These are phyloP conservation scores for Asterophora lycoperdoides DNA, from an alignment of 768 basidiomycete species.

Conservation along the genomic window DNA sequence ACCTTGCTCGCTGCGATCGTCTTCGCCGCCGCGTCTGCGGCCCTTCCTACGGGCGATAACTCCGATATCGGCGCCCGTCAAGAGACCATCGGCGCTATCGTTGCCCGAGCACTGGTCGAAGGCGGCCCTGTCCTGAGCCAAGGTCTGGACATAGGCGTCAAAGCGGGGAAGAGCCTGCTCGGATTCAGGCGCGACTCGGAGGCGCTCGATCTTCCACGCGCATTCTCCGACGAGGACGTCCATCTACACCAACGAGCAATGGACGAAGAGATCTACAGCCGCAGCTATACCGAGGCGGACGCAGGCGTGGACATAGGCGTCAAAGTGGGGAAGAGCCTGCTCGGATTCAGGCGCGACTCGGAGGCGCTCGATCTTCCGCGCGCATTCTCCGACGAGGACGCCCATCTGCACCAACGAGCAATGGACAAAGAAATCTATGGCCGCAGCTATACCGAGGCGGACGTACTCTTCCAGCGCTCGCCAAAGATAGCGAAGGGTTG, in stretches of 20 bases:
- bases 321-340: neutral
- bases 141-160: neutral
- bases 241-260: neutral
- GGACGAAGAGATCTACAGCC: neutral
- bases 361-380: neutral
- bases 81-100: neutral
- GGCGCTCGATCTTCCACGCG: neutral
- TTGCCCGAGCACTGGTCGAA: neutral
- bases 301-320: no score
- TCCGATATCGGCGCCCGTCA: slow-evolving; percentile 1
- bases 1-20: slow-evolving; percentile 3
- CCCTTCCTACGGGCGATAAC: slow-evolving; percentile 6
- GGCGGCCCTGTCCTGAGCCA: neutral
- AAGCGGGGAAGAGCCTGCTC: neutral
- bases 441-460: neutral
- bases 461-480: no score
- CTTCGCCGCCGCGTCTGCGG: slow-evolving; percentile 1
- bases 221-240: slow-evolving; percentile 2
- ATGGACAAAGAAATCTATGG: neutral
- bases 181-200: neutral
- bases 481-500: no score
- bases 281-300: neutral
- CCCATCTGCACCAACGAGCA: neutral
- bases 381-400: slow-evolving; percentile 1
- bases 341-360: neutral